Conservation (phyloP, 2,329 filamentous ascomycete genomes). For the Lasiodiplodia theobromae region DNA sequence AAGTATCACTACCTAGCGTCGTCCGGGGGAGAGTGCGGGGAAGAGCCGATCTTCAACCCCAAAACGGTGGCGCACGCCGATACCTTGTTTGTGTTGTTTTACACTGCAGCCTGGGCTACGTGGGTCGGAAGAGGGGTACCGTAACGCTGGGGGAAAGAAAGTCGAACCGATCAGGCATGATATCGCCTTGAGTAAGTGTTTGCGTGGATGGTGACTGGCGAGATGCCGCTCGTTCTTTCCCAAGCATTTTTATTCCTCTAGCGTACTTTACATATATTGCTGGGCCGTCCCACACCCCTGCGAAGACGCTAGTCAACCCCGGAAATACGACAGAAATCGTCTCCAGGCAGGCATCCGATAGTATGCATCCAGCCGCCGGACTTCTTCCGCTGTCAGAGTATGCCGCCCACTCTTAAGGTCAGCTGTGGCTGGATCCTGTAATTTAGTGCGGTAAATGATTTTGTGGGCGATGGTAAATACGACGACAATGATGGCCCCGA, state of each 20-base stretch:
- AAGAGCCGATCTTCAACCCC: constrained; percentile 1
- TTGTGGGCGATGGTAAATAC: background rate
- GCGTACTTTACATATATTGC: background rate
- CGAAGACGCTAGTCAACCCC: background rate
- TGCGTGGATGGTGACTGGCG: too few relatives aligned
- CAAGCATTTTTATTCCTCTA: too few relatives aligned
- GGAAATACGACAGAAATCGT: background rate
- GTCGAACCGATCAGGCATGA: background rate
- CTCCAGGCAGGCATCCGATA: constrained; percentile 9
- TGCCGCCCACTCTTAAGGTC: background rate
- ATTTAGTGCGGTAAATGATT: background rate
- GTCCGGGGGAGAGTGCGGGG: background rate
- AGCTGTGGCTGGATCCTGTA: background rate
- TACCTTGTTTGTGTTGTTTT: background rate
- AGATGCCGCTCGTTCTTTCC: too few relatives aligned
- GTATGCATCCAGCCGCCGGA: constrained; percentile 7
- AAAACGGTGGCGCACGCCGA: background rate
- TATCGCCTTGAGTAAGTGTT: background rate
- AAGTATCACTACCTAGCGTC: background rate
- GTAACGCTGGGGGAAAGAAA: background rate
- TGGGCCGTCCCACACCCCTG: background rate
- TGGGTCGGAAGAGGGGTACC: background rate
- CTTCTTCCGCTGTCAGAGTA: background rate
- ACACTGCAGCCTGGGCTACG: background rate
- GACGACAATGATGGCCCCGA: constrained; percentile 10